phyloP scores from a whole-genome alignment of 2,329 filamentous ascomycete species.

The Aspergillus pseudotamarii region DNA sequence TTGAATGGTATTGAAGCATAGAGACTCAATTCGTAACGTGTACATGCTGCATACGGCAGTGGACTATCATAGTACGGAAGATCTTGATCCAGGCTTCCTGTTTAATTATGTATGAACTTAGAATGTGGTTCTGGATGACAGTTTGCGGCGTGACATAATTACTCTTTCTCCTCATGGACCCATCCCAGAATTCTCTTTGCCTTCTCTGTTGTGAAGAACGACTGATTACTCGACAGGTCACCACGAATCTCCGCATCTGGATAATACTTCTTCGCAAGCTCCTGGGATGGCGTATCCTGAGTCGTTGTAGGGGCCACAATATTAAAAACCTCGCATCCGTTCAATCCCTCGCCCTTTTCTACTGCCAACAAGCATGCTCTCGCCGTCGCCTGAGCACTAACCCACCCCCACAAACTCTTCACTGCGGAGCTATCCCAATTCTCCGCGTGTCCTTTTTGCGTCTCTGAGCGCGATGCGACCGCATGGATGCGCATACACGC shows the following conservation, averaged over 20 bases:
- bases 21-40: no score
- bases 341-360: conserved; percentile 33
- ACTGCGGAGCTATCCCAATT: conserved; percentile 39
- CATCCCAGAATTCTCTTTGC: conserved; percentile 23
- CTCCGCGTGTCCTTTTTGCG: conserved; percentile 35
- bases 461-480: conserved; percentile 33
- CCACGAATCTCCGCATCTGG: conserved; percentile 27
- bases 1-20: no score
- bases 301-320: conserved; percentile 37
- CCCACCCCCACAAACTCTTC: conserved; percentile 43
- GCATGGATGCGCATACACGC: conserved; percentile 44
- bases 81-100: background rate
- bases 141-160: conserved; percentile 11
- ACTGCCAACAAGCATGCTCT: conserved; percentile 39
- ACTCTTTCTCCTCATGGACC: conserved; percentile 35
- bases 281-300: conserved; percentile 23
- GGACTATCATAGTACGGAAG: background rate
- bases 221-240: conserved; percentile 26
- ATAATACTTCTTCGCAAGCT: conserved; percentile 29
- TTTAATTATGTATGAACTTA: background rate
- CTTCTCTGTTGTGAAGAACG: conserved; percentile 24
- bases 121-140: background rate
- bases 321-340: conserved; percentile 41
- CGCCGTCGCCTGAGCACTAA: conserved; percentile 37
- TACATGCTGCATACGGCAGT: no score